Percentiles rank a stretch among this genome's conserved stretches.
phyloP scores from a whole-genome alignment of 306 rosid species.

The Trichosanthes cucumerina region DNA sequence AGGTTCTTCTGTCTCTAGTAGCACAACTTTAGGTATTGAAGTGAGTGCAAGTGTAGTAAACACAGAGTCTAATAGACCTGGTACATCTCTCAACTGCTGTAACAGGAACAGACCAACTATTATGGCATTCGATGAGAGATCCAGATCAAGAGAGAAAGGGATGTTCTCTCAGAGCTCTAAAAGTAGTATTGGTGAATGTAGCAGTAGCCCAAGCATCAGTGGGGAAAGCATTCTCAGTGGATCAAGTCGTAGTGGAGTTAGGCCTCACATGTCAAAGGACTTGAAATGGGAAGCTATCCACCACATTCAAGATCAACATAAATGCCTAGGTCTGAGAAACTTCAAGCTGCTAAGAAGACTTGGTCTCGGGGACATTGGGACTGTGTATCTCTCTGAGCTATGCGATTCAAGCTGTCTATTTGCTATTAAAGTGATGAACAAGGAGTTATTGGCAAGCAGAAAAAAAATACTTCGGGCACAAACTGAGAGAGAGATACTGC shows the following conservation, averaged over 20 bases:
- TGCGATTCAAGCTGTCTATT: conserved; percentile 59
- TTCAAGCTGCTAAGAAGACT: conserved; percentile 70
- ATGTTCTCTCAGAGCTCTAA: conserved; percentile 92
- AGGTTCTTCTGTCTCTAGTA: conserved; percentile 33
- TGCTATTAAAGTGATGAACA: conserved; percentile 94
- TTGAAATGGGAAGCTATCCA: conserved; percentile 90
- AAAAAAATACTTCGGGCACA: conserved; percentile 82
- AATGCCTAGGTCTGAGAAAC: conserved; percentile 60
- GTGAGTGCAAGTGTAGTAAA: conserved; percentile 32
- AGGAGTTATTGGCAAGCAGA: conserved; percentile 64
- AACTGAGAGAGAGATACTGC: conserved; percentile 89
- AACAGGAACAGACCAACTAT: conserved; percentile 43
- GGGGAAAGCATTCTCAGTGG: conserved; percentile 77
- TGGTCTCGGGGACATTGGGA: conserved; percentile 97
- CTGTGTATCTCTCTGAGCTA: conserved; percentile 92
- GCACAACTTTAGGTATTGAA: conserved; percentile 42
- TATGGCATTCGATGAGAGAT: conserved; percentile 50
- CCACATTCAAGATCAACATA: conserved; percentile 55
- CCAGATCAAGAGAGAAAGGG: conserved; percentile 77
- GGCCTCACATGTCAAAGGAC: conserved; percentile 98
- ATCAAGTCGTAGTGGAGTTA: conserved; percentile 68
- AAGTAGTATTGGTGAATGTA: conserved; percentile 88
- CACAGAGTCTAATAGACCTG: conserved; percentile 34
- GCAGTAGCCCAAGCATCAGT: conserved; percentile 86
- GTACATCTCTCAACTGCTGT: conserved; percentile 34